Evolutionary conservation across 306 rosid genomes (phyloP).

Genomic region (Calophaca sinica): DNA sequence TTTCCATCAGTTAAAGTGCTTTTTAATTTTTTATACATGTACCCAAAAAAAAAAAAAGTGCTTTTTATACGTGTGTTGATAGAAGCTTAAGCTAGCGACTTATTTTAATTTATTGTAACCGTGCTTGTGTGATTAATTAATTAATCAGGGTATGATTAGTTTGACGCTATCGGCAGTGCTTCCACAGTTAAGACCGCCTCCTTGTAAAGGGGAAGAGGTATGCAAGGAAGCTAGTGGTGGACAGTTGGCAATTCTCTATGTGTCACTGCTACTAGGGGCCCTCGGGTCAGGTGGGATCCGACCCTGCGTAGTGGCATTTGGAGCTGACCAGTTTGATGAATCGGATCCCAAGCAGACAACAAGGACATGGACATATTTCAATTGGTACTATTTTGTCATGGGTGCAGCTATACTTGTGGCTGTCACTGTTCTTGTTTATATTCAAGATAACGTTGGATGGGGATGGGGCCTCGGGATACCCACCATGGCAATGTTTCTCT

Average conservation of each 20-base stretch:
- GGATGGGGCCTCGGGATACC: conserved; percentile 91
- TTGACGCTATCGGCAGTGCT: conserved; percentile 79
- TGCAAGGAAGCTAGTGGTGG: conserved; percentile 71
- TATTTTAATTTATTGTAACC: no score
- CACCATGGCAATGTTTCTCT: conserved; percentile 77
- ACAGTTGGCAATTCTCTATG: conserved; percentile 69
- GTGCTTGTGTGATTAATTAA: neutral
- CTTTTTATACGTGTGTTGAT: no score
- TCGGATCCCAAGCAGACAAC: conserved; percentile 68
- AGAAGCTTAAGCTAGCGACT: no score
- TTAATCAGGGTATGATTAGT: conserved; percentile 77
- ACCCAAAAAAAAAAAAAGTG: no score
- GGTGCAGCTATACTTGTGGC: conserved; percentile 83
- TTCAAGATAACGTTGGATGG: conserved; percentile 95
- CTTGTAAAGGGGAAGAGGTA: conserved; percentile 60
- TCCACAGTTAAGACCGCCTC: conserved; percentile 80
- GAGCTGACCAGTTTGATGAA: conserved; percentile 93
- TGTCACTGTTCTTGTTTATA: conserved; percentile 84
- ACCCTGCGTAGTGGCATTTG: conserved; percentile 94
- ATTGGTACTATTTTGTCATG: conserved; percentile 94
- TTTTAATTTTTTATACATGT: no score
- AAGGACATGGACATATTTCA: conserved; percentile 87
- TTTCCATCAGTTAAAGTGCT: no score
- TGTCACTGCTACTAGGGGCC: conserved; percentile 64
- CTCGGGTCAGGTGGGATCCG: conserved; percentile 97